A percentile compares a stretch with the other conserved stretches of the same genome.
phyloP scores from a whole-genome alignment of 768 basidiomycete species.

The Mycena sanguinolenta region DNA sequence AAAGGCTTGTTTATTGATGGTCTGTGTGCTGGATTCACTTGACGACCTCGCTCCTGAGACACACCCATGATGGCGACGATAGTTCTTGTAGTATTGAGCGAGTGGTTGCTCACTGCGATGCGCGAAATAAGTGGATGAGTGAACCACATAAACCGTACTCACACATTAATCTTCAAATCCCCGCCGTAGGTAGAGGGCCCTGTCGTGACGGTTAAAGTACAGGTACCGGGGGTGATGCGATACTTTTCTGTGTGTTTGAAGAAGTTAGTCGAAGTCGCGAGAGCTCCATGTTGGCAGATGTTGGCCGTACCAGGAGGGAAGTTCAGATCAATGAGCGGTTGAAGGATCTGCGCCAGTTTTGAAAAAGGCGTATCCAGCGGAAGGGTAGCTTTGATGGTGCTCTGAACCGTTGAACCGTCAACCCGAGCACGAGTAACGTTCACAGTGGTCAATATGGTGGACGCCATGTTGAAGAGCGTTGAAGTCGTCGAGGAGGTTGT shows the following conservation, averaged over 20 bases:
- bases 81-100: conserved; percentile 16
- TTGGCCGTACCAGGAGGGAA: background rate
- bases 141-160: no score
- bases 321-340: background rate
- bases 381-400: background rate
- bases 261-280: background rate
- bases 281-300: background rate
- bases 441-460: conserved; percentile 1
- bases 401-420: background rate
- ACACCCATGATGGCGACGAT: conserved; percentile 1
- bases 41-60: background rate
- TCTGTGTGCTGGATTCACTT: background rate
- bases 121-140: background rate
- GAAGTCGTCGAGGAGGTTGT: no score
- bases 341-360: background rate
- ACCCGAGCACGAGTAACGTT: background rate
- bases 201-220: background rate
- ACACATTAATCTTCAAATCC: conserved; percentile 7
- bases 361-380: background rate
- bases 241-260: background rate
- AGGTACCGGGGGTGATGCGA: background rate
- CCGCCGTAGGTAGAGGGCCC: background rate
- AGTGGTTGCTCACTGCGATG: background rate
- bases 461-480: background rate
- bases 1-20: background rate